Conservation (phyloP, 139 green algal genomes). For the Mesotaenium endlicherianum region DNA sequence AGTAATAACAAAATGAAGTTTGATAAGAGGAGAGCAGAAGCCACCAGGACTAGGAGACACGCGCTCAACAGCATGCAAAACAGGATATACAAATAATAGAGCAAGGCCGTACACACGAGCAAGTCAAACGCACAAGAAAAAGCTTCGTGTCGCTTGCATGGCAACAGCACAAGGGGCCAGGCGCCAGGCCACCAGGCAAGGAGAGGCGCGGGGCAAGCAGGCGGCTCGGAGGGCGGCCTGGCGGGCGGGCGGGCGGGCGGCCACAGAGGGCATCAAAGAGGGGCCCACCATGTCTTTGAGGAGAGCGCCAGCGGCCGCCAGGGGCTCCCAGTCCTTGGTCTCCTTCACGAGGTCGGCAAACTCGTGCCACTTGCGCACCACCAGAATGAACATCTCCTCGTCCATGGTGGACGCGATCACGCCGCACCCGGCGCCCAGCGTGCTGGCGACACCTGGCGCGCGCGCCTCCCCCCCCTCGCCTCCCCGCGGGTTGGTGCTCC, state of each 20-base stretch:
- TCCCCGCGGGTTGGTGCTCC: neutral
- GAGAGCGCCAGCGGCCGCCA: neutral
- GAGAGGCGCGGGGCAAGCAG: neutral
- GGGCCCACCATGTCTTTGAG: slow-evolving; percentile 35
- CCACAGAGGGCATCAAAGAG: neutral
- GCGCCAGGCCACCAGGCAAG: neutral
- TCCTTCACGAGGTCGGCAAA: neutral
- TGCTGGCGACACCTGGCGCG: neutral
- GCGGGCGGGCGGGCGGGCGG: neutral
- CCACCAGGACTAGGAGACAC: neutral
- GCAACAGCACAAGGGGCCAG: too few species aligned
- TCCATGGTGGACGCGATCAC: slow-evolving; percentile 19
- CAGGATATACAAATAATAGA: too few species aligned
- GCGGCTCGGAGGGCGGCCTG: neutral
- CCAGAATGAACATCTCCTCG: slow-evolving; percentile 26
- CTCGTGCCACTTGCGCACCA: slow-evolving; percentile 10
- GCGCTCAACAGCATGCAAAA: too few species aligned
- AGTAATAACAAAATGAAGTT: neutral
- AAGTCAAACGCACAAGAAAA: too few species aligned
- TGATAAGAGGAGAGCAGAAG: neutral
- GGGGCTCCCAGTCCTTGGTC: neutral
- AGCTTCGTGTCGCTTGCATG: too few species aligned
- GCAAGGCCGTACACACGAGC: too few species aligned
- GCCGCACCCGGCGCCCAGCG: slow-evolving; percentile 1
- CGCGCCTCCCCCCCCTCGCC: neutral